Base-by-base conservation (phyloP, 805 yeast genomes). In the Lachancea waltii region DNA sequence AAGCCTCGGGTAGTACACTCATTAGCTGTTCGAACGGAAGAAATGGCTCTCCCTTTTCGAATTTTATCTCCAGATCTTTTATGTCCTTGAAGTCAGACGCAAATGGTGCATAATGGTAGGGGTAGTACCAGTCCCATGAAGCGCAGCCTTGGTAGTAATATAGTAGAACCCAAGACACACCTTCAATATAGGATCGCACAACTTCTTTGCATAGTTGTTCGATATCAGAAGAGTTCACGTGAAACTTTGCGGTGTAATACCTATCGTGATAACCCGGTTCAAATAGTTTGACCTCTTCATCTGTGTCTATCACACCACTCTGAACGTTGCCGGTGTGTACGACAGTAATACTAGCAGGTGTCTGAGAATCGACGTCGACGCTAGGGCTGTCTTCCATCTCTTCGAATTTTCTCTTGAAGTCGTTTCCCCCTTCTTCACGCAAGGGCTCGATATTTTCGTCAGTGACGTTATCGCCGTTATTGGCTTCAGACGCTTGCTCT, bases 141-240 rank as follows among this genome's bases (percentile, higher is more conserved):
- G 95, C 95, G 64, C 97, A 90, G 2, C 97, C 97, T 62, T 92
- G 97, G 60, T 85, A 90, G 63, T 92, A 92, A 60, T 92, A 92
- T 38, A 85, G 63, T 46, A 92, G 68, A 1, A 81, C 95, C 99
- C 99, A 92, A n/a, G 95, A 78, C 3, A 92, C 83, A 45, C 99
- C 99, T 60, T 90, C 96, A 39, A 92, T 72, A 54, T 92, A 92
- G 34, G 78, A 73, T 38, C 68, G 66, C 0, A 80, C 86, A 53
- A 92, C 78, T 31, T 71, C 68, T 45, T 70, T 72, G 30, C 79
- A 71, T 15, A 75, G 66, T 14, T 66, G 62, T 2, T 70, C 68
- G 31, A 82, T 71, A 33, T 77, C 80, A 3, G 71, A 72, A 16
- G 72, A 69, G 3, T 63, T 51, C 7, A 78, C 68, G 42, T 75